These are phyloP conservation scores for Curvularia verruculosa DNA, from an alignment of 2,329 filamentous ascomycete genomes.

Conservation along the genomic window DNA sequence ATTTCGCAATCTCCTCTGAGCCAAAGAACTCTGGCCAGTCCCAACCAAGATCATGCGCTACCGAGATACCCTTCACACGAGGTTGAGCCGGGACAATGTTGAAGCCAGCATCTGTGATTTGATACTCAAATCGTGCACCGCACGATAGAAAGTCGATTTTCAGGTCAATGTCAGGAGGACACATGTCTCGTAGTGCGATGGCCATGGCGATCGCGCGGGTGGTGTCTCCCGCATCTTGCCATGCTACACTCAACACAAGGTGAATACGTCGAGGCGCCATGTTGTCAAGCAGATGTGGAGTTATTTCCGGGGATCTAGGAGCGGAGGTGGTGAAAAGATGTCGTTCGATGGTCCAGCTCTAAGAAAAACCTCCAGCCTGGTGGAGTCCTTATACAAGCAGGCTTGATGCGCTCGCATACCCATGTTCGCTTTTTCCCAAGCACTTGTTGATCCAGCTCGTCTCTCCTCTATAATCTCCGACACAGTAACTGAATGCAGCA, in stretches of 20 bases:
- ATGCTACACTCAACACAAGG: conserved; percentile 42
- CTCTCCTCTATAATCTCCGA: conserved; percentile 17
- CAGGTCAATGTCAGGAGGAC: conserved; percentile 32
- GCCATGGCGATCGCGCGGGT: conserved; percentile 42
- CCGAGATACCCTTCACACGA: conserved; percentile 39
- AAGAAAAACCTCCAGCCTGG: background rate
- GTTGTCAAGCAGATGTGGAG: background rate
- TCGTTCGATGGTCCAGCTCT: background rate
- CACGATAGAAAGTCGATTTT: conserved; percentile 42
- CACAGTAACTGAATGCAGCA: background rate
- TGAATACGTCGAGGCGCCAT: conserved; percentile 29
- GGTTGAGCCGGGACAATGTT: conserved; percentile 40
- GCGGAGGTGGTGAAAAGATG: background rate
- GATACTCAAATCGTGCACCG: conserved; percentile 39
- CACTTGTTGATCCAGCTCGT: conserved; percentile 3
- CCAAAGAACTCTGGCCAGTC: conserved; percentile 46
- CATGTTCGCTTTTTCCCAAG: background rate
- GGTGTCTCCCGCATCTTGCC: conserved; percentile 44
- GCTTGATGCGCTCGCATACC: background rate
- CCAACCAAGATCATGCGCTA: conserved; percentile 43
- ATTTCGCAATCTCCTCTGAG: conserved; percentile 39
- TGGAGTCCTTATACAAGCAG: conserved; percentile 3
- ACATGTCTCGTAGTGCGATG: conserved; percentile 36
- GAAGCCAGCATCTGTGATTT: conserved; percentile 41
- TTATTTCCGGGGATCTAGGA: background rate